Percentiles rank a stretch among this genome's conserved stretches.
phyloP scores from a whole-genome alignment of 257 asterid genomes.

The Ilex aquifolium region DNA sequence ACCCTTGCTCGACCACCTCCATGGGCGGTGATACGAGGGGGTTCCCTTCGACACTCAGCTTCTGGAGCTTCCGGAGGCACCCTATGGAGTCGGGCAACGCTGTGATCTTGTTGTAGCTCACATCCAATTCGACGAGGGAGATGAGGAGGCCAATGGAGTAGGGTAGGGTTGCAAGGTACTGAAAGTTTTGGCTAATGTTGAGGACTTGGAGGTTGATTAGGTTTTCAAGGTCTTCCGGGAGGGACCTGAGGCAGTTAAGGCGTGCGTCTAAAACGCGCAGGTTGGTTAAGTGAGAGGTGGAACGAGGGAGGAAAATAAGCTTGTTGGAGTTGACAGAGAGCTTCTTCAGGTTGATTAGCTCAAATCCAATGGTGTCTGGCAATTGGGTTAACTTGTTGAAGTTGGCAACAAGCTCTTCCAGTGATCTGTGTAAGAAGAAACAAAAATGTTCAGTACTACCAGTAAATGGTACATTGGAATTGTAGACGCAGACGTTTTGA shows the following conservation, averaged over 20 bases:
- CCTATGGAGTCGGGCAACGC: conserved; percentile 71
- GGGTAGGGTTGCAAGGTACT: conserved; percentile 52
- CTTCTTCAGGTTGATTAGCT: conserved; percentile 56
- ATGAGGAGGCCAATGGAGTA: conserved; percentile 79
- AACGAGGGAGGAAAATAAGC: conserved; percentile 56
- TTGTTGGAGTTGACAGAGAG: conserved; percentile 76
- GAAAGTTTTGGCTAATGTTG: conserved; percentile 83
- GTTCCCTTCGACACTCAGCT: conserved; percentile 75
- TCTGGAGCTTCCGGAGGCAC: conserved; percentile 67
- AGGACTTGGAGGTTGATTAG: conserved; percentile 68
- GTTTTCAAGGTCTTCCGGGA: conserved; percentile 83
- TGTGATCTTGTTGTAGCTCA: conserved; percentile 70
- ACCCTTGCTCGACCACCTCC: conserved; percentile 61
- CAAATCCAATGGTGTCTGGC: conserved; percentile 81
- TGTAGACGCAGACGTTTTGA: too few species aligned
- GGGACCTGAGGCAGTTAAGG: conserved; percentile 70
- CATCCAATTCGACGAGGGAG: conserved; percentile 67
- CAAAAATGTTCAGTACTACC: too few species aligned
- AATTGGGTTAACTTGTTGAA: conserved; percentile 67
- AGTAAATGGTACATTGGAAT: too few species aligned
- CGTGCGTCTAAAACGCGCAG: conserved; percentile 70
- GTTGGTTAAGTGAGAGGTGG: conserved; percentile 75
- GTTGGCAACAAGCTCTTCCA: conserved; percentile 73
- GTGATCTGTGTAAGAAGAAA: conserved; percentile 36
- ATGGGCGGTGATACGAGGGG: conserved; percentile 64